phyloP scores from a whole-genome alignment of 2,329 filamentous ascomycete species.

The Aspergillus clavatus region DNA sequence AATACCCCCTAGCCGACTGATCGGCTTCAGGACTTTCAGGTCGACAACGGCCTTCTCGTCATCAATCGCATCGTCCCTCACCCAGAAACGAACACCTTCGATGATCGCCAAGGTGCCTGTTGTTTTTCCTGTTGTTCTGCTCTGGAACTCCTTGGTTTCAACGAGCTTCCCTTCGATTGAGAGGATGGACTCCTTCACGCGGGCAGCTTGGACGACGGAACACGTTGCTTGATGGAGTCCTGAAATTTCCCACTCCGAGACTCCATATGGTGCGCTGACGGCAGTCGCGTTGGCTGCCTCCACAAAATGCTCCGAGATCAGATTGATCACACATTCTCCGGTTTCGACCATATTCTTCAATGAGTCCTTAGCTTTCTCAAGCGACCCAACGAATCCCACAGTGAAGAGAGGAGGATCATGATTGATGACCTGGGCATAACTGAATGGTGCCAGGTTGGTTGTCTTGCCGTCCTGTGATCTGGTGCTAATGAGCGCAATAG shows the following conservation, averaged over 20 bases:
- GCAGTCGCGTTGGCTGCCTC: slow-evolving; percentile 82
- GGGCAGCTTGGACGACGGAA: slow-evolving; percentile 61
- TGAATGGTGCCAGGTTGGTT: slow-evolving; percentile 81
- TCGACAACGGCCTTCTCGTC: slow-evolving; percentile 70
- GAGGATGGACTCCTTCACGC: slow-evolving; percentile 79
- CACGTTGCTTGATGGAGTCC: slow-evolving; percentile 68
- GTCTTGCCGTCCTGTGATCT: slow-evolving; percentile 56
- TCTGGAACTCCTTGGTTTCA: slow-evolving; percentile 71
- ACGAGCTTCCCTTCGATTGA: slow-evolving; percentile 76
- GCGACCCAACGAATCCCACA: slow-evolving; percentile 55
- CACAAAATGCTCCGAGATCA: slow-evolving; percentile 76
- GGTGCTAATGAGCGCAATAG: slow-evolving; percentile 64
- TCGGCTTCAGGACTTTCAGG: slow-evolving; percentile 67
- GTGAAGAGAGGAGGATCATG: slow-evolving; percentile 85
- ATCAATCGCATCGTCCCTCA: slow-evolving; percentile 79
- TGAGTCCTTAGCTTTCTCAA: slow-evolving; percentile 68
- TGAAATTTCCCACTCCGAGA: slow-evolving; percentile 72
- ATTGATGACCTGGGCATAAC: slow-evolving; percentile 76
- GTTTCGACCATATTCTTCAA: slow-evolving; percentile 67
- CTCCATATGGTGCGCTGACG: slow-evolving; percentile 71
- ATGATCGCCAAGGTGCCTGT: slow-evolving; percentile 70
- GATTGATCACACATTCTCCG: slow-evolving; percentile 77
- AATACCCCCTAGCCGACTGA: slow-evolving; percentile 79
- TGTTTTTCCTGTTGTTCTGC: slow-evolving; percentile 64
- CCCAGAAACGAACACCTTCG: slow-evolving; percentile 86